A percentile compares a stretch with the other conserved stretches of the same genome.
Conservation (phyloP, 2,329 filamentous ascomycete species). For the Fusarium pininemorale region DNA sequence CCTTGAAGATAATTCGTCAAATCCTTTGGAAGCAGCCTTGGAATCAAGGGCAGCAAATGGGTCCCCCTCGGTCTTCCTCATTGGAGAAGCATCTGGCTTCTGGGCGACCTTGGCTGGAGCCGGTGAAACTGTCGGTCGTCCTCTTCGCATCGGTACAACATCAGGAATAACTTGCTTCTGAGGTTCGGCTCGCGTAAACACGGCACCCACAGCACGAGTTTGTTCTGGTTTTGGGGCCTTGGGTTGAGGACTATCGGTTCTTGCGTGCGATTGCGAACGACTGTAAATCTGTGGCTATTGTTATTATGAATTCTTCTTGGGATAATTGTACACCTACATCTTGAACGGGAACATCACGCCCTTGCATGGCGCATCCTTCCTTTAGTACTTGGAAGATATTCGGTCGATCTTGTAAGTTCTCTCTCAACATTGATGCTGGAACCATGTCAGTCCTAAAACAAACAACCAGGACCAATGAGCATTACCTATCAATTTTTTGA, state of each 20-base stretch:
- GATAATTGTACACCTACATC: conserved; percentile 70
- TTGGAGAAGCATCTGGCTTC: conserved; percentile 70
- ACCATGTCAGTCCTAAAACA: conserved; percentile 32
- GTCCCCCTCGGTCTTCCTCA: conserved; percentile 73
- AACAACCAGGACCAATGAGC: neutral
- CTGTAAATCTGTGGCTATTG: conserved; percentile 71
- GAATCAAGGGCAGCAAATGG: conserved; percentile 92
- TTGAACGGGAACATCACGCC: conserved; percentile 84
- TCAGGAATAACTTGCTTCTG: conserved; percentile 82
- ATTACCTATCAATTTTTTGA: conserved; percentile 89
- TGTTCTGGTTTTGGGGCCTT: conserved; percentile 61
- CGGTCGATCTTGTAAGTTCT: conserved; percentile 79
- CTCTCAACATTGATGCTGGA: conserved; percentile 88
- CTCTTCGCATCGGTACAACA: conserved; percentile 92
- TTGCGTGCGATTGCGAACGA: conserved; percentile 70
- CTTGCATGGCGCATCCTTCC: conserved; percentile 89
- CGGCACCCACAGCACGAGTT: conserved; percentile 76
- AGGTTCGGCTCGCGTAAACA: conserved; percentile 79
- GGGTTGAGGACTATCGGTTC: conserved; percentile 60
- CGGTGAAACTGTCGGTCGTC: conserved; percentile 64
- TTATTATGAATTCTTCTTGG: conserved; percentile 4
- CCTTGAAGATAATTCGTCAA: conserved; percentile 83
- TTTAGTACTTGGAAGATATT: conserved; percentile 94
- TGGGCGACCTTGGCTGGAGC: conserved; percentile 48
- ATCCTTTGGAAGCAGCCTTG: conserved; percentile 57